Conservation (phyloP, 495 filamentous ascomycete species). For the Cercophora scortea region DNA sequence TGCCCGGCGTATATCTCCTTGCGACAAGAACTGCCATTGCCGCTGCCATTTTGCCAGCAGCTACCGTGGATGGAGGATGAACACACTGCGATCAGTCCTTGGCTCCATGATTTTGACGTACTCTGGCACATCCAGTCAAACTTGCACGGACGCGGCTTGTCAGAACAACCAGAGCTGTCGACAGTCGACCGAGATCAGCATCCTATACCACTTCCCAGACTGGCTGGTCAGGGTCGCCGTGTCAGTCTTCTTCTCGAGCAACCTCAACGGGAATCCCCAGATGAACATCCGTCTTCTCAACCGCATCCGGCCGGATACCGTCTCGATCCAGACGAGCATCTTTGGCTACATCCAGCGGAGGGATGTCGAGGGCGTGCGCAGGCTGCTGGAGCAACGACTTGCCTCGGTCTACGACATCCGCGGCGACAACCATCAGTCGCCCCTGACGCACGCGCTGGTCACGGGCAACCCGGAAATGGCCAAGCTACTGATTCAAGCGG, state of each 20-base stretch:
- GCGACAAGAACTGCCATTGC: neutral
- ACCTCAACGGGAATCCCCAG: slow-evolving; percentile 5
- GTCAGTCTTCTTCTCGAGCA: slow-evolving; percentile 4
- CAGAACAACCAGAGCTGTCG: neutral
- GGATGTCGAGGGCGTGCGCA: neutral
- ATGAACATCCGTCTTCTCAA: slow-evolving; percentile 3
- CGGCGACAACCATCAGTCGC: neutral
- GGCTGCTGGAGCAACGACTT: neutral
- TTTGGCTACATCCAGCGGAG: neutral
- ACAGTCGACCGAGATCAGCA: neutral
- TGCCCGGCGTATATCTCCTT: neutral
- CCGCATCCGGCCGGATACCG: neutral
- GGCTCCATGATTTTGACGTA: slow-evolving; percentile 1
- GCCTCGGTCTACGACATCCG: slow-evolving; percentile 2
- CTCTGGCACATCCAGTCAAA: neutral
- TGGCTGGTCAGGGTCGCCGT: neutral
- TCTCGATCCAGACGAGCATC: neutral
- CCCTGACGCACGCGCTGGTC: neutral
- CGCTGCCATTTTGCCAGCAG: neutral
- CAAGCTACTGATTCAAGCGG: slow-evolving; percentile 2
- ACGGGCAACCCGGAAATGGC: neutral
- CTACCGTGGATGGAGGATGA: neutral
- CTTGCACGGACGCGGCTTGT: neutral
- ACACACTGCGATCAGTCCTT: neutral
- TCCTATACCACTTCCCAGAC: neutral